Evolutionary conservation across 768 basidiomycete genomes (phyloP).

Genomic region (Dentipellis fragilis): DNA sequence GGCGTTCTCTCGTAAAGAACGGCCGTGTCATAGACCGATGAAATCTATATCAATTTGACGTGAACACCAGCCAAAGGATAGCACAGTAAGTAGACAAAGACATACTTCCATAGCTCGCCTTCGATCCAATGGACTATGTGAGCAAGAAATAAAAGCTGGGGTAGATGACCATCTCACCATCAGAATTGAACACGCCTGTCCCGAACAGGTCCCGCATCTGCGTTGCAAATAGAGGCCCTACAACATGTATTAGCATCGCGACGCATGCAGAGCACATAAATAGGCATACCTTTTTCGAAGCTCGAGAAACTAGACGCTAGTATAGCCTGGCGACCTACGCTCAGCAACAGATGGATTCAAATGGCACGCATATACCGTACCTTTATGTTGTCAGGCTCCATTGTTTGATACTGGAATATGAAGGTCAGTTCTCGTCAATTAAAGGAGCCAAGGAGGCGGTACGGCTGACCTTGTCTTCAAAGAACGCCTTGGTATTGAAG

Average conservation of each 20-base stretch:
- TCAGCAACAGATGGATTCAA: background rate
- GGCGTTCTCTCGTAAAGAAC: conserved; percentile 22
- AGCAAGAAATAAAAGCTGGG: background rate
- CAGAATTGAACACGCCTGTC: conserved; percentile 44
- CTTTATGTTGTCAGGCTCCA: background rate
- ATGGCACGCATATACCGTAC: background rate
- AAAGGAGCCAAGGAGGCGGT: background rate
- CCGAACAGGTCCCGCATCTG: conserved; percentile 24
- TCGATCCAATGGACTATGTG: too few relatives aligned
- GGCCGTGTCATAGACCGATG: conserved; percentile 26
- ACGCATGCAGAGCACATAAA: background rate
- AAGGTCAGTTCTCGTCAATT: background rate
- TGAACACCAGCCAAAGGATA: too few relatives aligned
- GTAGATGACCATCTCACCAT: conserved; percentile 19
- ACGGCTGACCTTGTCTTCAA: background rate
- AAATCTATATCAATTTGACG: conserved; percentile 15
- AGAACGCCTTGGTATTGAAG: background rate
- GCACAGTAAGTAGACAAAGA: background rate
- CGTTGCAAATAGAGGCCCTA: background rate
- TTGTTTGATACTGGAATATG: background rate
- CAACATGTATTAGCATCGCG: too few relatives aligned
- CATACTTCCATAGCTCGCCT: background rate
- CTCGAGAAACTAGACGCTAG: background rate
- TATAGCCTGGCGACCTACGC: background rate
- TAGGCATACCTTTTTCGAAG: background rate